A percentile compares a stretch with the other conserved stretches of the same genome.
Evolutionary conservation across 2,329 filamentous ascomycete species (phyloP).

Genomic region (Talaromyces piceae): DNA sequence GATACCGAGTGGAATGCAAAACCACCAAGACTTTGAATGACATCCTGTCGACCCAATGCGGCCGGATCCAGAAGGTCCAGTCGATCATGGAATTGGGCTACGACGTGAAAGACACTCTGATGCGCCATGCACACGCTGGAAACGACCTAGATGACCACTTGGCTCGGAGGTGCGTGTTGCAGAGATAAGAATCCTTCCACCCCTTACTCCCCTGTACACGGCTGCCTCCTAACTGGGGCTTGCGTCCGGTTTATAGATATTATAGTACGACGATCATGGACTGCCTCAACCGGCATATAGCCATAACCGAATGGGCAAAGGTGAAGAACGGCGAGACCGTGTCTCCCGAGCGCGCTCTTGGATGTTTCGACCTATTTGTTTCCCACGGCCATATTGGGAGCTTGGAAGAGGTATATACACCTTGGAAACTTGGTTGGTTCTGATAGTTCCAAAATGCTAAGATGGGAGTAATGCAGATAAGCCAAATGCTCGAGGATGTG

Average conservation of each 20-base stretch:
- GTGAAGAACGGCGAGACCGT: slow-evolving; percentile 44
- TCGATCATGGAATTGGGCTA: slow-evolving; percentile 67
- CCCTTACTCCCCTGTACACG: slow-evolving; percentile 11
- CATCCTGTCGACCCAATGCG: slow-evolving; percentile 63
- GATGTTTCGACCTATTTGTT: slow-evolving; percentile 85
- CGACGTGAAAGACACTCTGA: slow-evolving; percentile 78
- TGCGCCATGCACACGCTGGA: slow-evolving; percentile 55
- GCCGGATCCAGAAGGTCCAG: slow-evolving; percentile 62
- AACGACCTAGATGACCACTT: slow-evolving; percentile 64
- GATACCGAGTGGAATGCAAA: slow-evolving; percentile 46
- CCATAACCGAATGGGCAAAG: slow-evolving; percentile 67
- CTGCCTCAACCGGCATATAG: slow-evolving; percentile 71
- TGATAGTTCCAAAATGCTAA: slow-evolving; percentile 5
- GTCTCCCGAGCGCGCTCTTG: slow-evolving; percentile 65
- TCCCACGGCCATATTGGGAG: slow-evolving; percentile 66
- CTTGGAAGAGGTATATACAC: slow-evolving; percentile 60
- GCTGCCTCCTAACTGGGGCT: neutral
- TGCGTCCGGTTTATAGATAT: slow-evolving; percentile 45
- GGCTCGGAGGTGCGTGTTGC: slow-evolving; percentile 55
- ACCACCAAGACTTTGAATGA: slow-evolving; percentile 54
- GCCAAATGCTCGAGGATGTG: slow-evolving; percentile 57
- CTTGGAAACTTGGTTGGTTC: neutral
- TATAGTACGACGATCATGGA: slow-evolving; percentile 68
- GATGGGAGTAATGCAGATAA: slow-evolving; percentile 49
- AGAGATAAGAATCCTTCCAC: slow-evolving; percentile 10